A percentile compares a stretch with the other conserved stretches of the same genome.
Conservation (phyloP, 345 rosid genomes). For the Camelina sativa region DNA sequence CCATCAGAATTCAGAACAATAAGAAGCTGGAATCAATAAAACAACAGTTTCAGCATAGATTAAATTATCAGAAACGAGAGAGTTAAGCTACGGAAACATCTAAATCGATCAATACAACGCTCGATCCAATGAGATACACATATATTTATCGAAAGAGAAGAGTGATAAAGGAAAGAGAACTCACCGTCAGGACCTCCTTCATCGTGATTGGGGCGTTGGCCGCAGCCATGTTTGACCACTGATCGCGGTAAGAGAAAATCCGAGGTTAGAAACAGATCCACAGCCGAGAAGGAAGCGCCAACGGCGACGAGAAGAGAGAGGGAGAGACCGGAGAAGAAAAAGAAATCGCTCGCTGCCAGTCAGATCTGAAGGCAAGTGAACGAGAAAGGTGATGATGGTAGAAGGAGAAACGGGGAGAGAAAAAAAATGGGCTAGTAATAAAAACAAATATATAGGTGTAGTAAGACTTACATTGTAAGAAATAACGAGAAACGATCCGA, state of each 20-base stretch:
- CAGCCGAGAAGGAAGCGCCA: slow-evolving; percentile 18
- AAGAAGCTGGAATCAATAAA: slow-evolving; percentile 26
- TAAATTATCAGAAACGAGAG: slow-evolving; percentile 22
- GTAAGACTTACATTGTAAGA: background rate
- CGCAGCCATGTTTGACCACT: slow-evolving; percentile 75
- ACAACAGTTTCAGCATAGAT: slow-evolving; percentile 5
- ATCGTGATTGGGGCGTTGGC: slow-evolving; percentile 91
- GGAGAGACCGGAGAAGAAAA: slow-evolving; percentile 10
- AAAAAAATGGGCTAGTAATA: no score
- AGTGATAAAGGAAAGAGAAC: slow-evolving; percentile 33
- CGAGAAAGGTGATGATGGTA: slow-evolving; percentile 11
- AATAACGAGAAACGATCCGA: slow-evolving; percentile 17
- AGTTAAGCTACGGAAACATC: slow-evolving; percentile 14
- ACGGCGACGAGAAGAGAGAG: background rate
- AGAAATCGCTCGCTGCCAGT: slow-evolving; percentile 41
- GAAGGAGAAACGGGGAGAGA: background rate
- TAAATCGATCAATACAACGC: slow-evolving; percentile 15
- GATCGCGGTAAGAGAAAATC: slow-evolving; percentile 46
- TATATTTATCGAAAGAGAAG: background rate
- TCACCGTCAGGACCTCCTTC: slow-evolving; percentile 89
- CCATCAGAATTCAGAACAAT: slow-evolving; percentile 25
- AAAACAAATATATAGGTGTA: no score
- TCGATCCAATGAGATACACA: slow-evolving; percentile 28
- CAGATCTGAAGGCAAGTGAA: slow-evolving; percentile 47
- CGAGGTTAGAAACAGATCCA: slow-evolving; percentile 48